Conservation (phyloP, 495 filamentous ascomycete species). For the Astrothelium macrocarpum region DNA sequence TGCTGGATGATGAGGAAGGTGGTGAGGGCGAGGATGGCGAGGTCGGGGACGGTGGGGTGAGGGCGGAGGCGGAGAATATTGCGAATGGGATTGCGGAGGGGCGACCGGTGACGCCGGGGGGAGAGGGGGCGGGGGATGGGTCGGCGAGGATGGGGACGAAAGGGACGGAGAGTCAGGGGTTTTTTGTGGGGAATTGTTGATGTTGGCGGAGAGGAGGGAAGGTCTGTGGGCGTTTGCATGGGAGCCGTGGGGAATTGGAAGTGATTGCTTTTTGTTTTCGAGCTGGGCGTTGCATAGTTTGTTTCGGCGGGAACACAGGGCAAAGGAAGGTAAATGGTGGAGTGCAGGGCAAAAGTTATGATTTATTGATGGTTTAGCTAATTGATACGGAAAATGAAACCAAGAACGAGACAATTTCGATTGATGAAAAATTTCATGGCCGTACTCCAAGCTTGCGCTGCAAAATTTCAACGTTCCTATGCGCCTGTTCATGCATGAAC, state of each 20-base stretch:
- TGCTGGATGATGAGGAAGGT: slow-evolving; percentile 32
- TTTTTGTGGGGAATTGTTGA: neutral
- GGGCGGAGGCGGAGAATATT: neutral
- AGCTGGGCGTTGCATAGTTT: too few relatives aligned
- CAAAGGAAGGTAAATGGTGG: too few relatives aligned
- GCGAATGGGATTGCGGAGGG: neutral
- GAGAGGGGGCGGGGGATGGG: neutral
- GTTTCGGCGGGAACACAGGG: too few relatives aligned
- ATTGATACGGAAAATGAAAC: too few relatives aligned
- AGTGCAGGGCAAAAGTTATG: too few relatives aligned
- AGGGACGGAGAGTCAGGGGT: neutral
- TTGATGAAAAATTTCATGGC: too few relatives aligned
- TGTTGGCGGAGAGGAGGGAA: too few relatives aligned
- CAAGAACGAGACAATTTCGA: too few relatives aligned
- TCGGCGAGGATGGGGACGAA: neutral
- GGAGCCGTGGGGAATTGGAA: neutral
- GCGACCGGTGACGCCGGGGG: slow-evolving; percentile 17
- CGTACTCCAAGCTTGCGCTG: too few relatives aligned
- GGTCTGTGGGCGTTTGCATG: neutral
- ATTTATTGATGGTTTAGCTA: too few relatives aligned
- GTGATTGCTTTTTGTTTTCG: neutral
- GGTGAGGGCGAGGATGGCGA: neutral
- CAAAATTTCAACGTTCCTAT: too few relatives aligned
- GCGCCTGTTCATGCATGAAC: too few relatives aligned
- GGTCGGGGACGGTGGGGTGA: neutral